Evolutionary conservation across 2,329 filamentous ascomycete species (phyloP), one percentile per base, ranked within the genome.

Genomic region (Pseudocercospora cruenta): DNA sequence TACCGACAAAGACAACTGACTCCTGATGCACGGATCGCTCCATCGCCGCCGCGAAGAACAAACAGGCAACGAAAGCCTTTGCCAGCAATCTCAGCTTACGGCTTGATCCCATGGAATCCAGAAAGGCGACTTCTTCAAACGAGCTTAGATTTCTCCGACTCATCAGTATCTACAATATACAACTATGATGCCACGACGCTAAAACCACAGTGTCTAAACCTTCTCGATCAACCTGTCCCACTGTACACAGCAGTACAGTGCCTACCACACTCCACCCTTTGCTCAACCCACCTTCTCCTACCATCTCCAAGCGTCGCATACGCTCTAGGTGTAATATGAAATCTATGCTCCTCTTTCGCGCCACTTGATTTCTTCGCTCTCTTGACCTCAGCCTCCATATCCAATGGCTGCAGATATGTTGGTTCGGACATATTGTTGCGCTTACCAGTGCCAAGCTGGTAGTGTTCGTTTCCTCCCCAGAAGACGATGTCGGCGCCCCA

Each of bases 401-500:
- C 93, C 49, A 94, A 79, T 14, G 92, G 90, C 33, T 88, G 87
- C 61, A 97, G 93, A 76, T 97, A 94, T 1, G 85, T 84, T 1
- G 95, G 95, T 12, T 85, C 84, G 60, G 87, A 87, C 9, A 91
- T 76, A 75, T 98, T 98, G 74, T 88, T 95, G 68, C 94, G 83
- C 82, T 91, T 96, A 28, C 95, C 94, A 0, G 91, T 97, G 12
- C 95, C 95, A 26, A 99, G 86, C 80, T 99, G 95, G 78, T 91
- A 97, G 77, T 90, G 87, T 81, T 98, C 94, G 74, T 98, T 99
- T 61, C 93, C 93, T 68, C 95, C 95, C 92, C 94, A 99, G 83
- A 92, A 96, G 1, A 98, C 78, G 31, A 94, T 89, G 77, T 98
- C 95, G 4, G 91, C 88, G 58, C 95, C 95, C 87, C 90, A 97